A percentile compares a stretch with the other conserved stretches of the same genome.
Evolutionary conservation across 495 filamentous ascomycete genomes (phyloP).

Genomic region (Podospora fimiseda): DNA sequence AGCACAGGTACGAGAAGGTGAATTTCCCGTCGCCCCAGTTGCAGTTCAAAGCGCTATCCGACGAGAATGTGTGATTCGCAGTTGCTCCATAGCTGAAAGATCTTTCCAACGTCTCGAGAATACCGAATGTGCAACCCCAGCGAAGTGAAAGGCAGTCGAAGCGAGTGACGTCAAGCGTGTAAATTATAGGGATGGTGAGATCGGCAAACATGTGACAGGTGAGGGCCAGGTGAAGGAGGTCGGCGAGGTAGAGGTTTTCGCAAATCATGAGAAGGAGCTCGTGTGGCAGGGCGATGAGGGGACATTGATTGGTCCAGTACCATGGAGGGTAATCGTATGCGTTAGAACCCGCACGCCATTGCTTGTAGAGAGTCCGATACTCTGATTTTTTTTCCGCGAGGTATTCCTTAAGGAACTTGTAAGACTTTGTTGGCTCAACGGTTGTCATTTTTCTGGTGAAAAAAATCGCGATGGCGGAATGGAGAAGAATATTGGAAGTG

Average conservation of each 20-base stretch:
- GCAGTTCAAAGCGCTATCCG: background rate
- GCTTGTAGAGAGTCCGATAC: background rate
- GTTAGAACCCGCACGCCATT: background rate
- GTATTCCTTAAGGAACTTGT: background rate
- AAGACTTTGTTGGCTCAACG: no score
- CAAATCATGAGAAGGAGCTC: slow-evolving; percentile 12
- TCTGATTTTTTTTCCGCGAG: slow-evolving; percentile 1
- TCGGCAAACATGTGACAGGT: slow-evolving; percentile 8
- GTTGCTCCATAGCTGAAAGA: slow-evolving; percentile 11
- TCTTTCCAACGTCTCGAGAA: slow-evolving; percentile 8
- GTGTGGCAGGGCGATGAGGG: slow-evolving; percentile 8
- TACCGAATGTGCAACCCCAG: slow-evolving; percentile 15
- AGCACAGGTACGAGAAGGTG: background rate
- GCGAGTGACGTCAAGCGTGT: slow-evolving; percentile 10
- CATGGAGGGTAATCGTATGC: background rate
- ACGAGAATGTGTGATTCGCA: slow-evolving; percentile 1
- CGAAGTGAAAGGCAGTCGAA: slow-evolving; percentile 19
- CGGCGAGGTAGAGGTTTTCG: slow-evolving; percentile 14
- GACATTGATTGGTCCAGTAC: slow-evolving; percentile 8
- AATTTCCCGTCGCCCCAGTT: slow-evolving; percentile 4
- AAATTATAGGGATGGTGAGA: background rate
- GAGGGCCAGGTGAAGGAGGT: slow-evolving; percentile 12
- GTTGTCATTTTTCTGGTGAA: no score
- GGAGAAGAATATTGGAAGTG: no score
- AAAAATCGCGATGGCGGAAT: no score